Evolutionary conservation across 768 basidiomycete genomes (phyloP).

Genomic region (Tylopilus subfusipes): DNA sequence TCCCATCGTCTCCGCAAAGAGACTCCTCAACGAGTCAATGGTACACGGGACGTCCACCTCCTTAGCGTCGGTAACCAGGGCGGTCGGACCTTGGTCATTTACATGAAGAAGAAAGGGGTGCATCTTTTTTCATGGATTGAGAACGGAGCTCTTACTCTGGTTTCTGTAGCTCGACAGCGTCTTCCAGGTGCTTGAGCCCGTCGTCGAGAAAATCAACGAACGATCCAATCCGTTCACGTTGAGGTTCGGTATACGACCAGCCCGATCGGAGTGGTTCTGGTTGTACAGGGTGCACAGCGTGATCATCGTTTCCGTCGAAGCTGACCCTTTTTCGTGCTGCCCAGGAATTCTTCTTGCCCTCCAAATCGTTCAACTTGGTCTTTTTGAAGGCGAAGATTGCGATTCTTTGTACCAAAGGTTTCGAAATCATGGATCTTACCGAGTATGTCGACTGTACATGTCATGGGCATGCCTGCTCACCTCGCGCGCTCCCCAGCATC

Average conservation of each 20-base stretch:
- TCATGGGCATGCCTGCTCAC: not conserved
- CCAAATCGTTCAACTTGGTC: slow-evolving; percentile 84
- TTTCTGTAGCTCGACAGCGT: slow-evolving; percentile 69
- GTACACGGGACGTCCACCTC: slow-evolving; percentile 90
- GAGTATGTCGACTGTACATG: slow-evolving; percentile 52
- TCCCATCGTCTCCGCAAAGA: slow-evolving; percentile 80
- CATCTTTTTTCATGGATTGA: slow-evolving; percentile 14
- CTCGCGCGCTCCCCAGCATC: slow-evolving; percentile 48
- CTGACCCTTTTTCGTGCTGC: not conserved
- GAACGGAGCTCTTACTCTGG: slow-evolving; percentile 12
- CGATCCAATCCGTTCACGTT: slow-evolving; percentile 67
- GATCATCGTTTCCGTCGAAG: not conserved
- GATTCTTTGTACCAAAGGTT: slow-evolving; percentile 89
- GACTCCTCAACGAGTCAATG: slow-evolving; percentile 87
- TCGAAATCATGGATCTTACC: slow-evolving; percentile 95
- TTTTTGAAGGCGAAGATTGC: slow-evolving; percentile 94
- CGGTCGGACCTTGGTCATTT: slow-evolving; percentile 86
- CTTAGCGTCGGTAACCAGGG: slow-evolving; percentile 92
- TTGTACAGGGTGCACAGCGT: slow-evolving; percentile 60
- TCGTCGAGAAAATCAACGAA: slow-evolving; percentile 83
- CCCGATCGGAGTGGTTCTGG: slow-evolving; percentile 92
- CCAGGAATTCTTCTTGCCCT: slow-evolving; percentile 89
- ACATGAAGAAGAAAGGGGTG: slow-evolving; percentile 93
- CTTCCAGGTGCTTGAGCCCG: slow-evolving; percentile 94
- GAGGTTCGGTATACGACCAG: slow-evolving; percentile 72